Evolutionary conservation across 208 protist species (phyloP), one percentile per base, ranked within the genome.

Genomic region (Trypanosoma platydactyli): DNA sequence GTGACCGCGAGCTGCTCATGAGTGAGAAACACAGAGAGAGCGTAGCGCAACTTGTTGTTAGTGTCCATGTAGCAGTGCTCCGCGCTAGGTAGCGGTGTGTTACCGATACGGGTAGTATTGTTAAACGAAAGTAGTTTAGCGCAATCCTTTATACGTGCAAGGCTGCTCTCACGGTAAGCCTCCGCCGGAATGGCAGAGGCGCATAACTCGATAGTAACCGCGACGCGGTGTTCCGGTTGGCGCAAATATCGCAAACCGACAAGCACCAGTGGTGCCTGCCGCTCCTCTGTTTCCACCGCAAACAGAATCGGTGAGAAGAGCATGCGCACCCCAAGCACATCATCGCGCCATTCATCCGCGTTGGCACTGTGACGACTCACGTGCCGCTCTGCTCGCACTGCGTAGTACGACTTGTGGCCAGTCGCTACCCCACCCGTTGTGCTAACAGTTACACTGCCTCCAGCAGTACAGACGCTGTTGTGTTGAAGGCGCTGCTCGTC

Each of bases 41-140:
- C 84, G 51, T 81, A 89, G 22, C 68, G 53, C 30, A 85, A 30
- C 51, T 68, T 42, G 68, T 86, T 62, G 6, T 74, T 54, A n/a
- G 64, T 77, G 52, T 92, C 83, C 38, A 91, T 45, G 71, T 94
- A 94, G 76, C 86, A 92, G 71, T 92, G 92, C 78, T 94, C 86
- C 22, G 82, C 85, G 38, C 68, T 58, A 12, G 89, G 89, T 48
- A 76, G 72, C 48, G 80, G 78, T 16, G 58, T 73, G 53, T 46
- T 76, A 53, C 84, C 88, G 58, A 94, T 88, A 52, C 86, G 89
- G 13, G 71, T 76, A 13, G 71, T 76, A 22, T 52, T 84, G 25
- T 76, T 77, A 16, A 35, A 38, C 25, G 71, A 76, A n/a, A 92
- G 42, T 1, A 94, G 42, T 29, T 76, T 76, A 3, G 81, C 74